These are phyloP conservation scores for Flaveria linearis DNA, from an alignment of 129 eudicot species.

Conservation along the genomic window DNA sequence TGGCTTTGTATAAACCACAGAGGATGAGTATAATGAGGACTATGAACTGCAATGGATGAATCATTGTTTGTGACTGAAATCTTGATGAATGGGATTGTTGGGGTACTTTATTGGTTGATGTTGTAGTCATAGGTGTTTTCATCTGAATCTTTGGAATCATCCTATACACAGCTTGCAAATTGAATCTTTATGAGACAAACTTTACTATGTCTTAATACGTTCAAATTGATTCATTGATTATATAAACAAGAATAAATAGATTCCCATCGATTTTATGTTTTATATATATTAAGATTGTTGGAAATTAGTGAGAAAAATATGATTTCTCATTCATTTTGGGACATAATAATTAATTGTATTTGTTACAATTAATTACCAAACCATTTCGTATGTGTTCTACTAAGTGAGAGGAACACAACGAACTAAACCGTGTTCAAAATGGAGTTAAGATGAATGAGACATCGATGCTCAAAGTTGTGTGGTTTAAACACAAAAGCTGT, in stretches of 20 bases:
- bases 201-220: not conserved
- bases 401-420: no score
- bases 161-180: constrained; percentile 30
- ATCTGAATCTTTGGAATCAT: constrained; percentile 48
- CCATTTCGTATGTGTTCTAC: no score
- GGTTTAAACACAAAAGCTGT: no score
- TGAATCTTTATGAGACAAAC: constrained; percentile 7
- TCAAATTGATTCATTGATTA: not conserved
- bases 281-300: no score
- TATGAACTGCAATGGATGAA: constrained; percentile 19
- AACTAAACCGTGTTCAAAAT: no score
- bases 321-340: no score
- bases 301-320: no score
- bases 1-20: constrained; percentile 31
- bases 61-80: constrained; percentile 27
- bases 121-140: constrained; percentile 31
- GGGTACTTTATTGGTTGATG: constrained; percentile 11
- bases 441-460: no score
- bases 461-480: no score
- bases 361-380: no score
- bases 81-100: not conserved
- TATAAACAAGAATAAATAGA: not conserved
- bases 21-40: constrained; percentile 21
- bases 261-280: not conserved
- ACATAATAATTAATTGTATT: no score